These are phyloP conservation scores for Penicillium cinerascens DNA, from an alignment of 495 filamentous ascomycete species.

Conservation along the genomic window DNA sequence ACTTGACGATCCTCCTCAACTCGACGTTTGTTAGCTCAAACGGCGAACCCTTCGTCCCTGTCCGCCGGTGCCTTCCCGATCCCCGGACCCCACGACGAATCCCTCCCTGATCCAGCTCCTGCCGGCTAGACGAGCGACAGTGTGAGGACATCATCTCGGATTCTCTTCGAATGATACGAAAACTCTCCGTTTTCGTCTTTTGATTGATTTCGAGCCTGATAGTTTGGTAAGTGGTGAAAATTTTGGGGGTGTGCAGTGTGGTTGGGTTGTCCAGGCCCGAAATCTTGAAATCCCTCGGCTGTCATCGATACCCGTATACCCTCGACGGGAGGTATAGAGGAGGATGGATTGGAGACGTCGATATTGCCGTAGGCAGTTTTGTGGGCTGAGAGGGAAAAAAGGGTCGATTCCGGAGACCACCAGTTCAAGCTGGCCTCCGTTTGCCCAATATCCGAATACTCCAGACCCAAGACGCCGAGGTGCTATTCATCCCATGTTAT, in stretches of 20 bases:
- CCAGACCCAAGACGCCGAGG: background rate
- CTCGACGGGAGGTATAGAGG: background rate
- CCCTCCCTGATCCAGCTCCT: slow-evolving; percentile 44
- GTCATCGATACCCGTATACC: background rate
- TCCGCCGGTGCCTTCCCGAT: slow-evolving; percentile 36
- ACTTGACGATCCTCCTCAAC: slow-evolving; percentile 35
- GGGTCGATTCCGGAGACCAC: background rate
- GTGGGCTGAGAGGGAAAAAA: background rate
- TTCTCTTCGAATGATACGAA: slow-evolving; percentile 25
- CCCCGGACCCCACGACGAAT: slow-evolving; percentile 32
- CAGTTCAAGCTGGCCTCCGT: background rate
- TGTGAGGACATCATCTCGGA: slow-evolving; percentile 31
- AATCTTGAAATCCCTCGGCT: slow-evolving; percentile 4
- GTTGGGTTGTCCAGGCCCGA: slow-evolving; percentile 13
- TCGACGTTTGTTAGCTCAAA: slow-evolving; percentile 52
- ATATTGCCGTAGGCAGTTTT: background rate
- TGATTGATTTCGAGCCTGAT: slow-evolving; percentile 30
- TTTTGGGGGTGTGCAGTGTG: slow-evolving; percentile 7
- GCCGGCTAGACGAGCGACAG: slow-evolving; percentile 47
- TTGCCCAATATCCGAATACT: background rate
- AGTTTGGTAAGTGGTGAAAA: slow-evolving; percentile 32
- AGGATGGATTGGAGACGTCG: background rate
- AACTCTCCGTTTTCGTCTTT: slow-evolving; percentile 16
- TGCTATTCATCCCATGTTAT: background rate
- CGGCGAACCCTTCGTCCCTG: slow-evolving; percentile 32